Evolutionary conservation across 768 basidiomycete species (phyloP).

Genomic region (Tulasnella sp.): DNA sequence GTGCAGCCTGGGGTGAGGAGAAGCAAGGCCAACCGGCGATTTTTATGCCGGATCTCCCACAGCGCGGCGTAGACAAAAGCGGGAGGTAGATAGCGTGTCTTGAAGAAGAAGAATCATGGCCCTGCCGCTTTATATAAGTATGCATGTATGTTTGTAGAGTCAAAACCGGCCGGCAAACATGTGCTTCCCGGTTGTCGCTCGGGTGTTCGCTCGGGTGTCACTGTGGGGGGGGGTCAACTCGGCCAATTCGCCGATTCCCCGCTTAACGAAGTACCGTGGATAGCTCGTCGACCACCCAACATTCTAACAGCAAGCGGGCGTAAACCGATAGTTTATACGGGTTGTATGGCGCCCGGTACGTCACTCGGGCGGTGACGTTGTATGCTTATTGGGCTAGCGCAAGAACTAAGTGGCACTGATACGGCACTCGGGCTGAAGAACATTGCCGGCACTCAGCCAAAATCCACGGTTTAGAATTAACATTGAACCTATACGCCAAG

Average conservation of each 20-base stretch:
- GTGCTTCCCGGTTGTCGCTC: neutral
- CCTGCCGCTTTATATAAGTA: neutral
- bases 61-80: neutral
- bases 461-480: neutral
- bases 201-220: neutral
- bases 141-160: neutral
- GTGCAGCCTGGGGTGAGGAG: neutral
- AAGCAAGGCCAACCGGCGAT: neutral
- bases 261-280: neutral
- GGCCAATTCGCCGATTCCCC: neutral
- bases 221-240: neutral
- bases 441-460: neutral
- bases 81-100: neutral
- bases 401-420: neutral
- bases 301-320: neutral
- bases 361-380: neutral
- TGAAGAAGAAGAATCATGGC: neutral
- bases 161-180: neutral
- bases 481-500: constrained; percentile 41
- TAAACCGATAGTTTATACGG: neutral
- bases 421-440: neutral
- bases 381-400: neutral
- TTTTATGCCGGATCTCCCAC: neutral
- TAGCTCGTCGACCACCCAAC: neutral
- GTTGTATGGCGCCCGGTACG: neutral